Evolutionary conservation across 1,139 yeast species (phyloP).

Genomic region (Saccharomyces hybrid): DNA sequence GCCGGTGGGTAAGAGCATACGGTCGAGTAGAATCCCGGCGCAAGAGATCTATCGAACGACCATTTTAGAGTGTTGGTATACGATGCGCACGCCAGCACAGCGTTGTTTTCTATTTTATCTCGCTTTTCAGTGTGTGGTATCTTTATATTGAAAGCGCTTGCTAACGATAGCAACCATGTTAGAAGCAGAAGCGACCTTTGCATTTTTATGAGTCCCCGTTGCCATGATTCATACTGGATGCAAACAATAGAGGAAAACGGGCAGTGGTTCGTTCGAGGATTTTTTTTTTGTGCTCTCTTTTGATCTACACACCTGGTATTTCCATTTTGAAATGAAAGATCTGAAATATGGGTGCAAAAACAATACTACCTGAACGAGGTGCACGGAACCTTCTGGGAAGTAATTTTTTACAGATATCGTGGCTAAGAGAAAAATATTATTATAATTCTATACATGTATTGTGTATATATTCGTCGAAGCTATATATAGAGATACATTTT

Average conservation of each 20-base stretch:
- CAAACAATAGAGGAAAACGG: neutral
- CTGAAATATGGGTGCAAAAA: neutral
- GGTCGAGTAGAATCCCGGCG: neutral
- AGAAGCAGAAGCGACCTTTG: neutral
- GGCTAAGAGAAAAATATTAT: neutral
- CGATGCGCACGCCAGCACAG: conserved; percentile 5
- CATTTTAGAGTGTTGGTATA: conserved; percentile 1
- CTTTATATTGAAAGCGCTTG: neutral
- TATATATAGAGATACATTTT: neutral
- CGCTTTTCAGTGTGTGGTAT: neutral
- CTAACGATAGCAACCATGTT: neutral
- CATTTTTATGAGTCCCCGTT: neutral
- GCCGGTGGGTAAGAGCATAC: conserved; percentile 3
- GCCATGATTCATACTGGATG: neutral
- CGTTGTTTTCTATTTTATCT: conserved; percentile 2
- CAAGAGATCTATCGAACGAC: neutral
- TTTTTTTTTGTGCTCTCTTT: neutral
- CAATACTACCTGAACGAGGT: neutral
- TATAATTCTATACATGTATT: neutral
- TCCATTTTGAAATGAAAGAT: neutral
- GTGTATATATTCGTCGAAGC: neutral
- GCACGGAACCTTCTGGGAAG: neutral
- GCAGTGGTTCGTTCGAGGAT: neutral
- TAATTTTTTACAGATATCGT: neutral
- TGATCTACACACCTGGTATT: neutral